Evolutionary conservation across 352 stramenopile genomes (phyloP), one percentile per base, ranked within the genome.

Genomic region (Elongisporangium undulatum): DNA sequence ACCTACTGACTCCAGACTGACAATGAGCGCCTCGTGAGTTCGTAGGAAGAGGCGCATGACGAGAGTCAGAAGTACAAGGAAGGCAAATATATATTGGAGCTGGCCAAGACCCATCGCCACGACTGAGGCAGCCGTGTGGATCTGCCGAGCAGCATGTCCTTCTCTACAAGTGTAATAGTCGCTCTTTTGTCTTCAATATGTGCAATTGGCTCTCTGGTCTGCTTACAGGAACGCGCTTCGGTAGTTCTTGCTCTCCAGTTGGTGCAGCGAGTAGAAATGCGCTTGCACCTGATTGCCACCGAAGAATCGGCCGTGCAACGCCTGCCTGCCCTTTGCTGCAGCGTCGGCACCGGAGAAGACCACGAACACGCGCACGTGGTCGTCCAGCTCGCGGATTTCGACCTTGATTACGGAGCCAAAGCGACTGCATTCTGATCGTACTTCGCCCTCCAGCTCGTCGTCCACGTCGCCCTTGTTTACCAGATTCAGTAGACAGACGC

Each of bases 71-170:
- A 97, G 69, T 98, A 98, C 80, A 98, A 98, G 70, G 93, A 98
- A 74, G 94, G 94, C 61, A 98, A 98, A 64, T 98, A 94, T 74
- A 98, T 99, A 69, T 88, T 99, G 60, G 94, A 99, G 71, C 93
- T 98, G 63, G 95, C 96, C 64, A 92, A 97, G 72, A 91, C 82
- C 50, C 64, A 84, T 52, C 77, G 81, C 29, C 29, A 41, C 29
- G 29, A 41, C 29, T 41, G 29, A 52, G 21, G 48, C 7, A 52
- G 7, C 6, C 48, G 16, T 24, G 48, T 52, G 48, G 48, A 20
- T 52, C 21, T 52, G 48, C 6, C n/a, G 20, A 3, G 6, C 3
- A 17, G n/a, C n/a, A 52, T 8, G 4, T 41, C 29, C 9, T 41
- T 41, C 29, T 41, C 29, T 41, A 4, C 13, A 41, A 41, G 29